A percentile compares a stretch with the other conserved stretches of the same genome.
phyloP scores from a whole-genome alignment of 2,329 filamentous ascomycete species.

The Gaeumannomyces tritici region DNA sequence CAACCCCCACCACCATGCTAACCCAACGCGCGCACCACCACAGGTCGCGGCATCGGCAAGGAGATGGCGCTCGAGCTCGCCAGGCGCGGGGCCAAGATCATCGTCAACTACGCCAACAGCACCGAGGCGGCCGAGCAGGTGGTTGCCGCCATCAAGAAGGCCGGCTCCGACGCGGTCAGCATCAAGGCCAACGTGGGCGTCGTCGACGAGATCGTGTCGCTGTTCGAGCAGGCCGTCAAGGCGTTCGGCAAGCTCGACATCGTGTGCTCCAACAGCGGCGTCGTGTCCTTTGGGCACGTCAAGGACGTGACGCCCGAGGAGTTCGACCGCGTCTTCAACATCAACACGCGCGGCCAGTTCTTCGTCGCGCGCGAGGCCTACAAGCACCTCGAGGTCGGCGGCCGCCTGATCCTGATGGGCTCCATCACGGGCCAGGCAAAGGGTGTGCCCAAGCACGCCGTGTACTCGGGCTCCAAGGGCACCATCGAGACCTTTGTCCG shows the following conservation, averaged over 20 bases:
- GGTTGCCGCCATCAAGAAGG: constrained; percentile 11
- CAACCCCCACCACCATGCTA: too few relatives aligned
- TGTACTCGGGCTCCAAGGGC: constrained; percentile 25
- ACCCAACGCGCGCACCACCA: too few relatives aligned
- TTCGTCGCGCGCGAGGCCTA: constrained; percentile 55
- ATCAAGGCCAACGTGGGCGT: constrained; percentile 23
- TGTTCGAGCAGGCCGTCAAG: constrained; percentile 39
- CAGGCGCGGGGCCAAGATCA: constrained; percentile 22
- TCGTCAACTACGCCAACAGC: constrained; percentile 19
- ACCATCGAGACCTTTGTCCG: constrained; percentile 24
- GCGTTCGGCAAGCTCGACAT: constrained; percentile 53
- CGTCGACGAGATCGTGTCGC: constrained; percentile 17
- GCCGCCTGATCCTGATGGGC: constrained; percentile 54
- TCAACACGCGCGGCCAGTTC: constrained; percentile 52
- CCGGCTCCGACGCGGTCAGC: constrained; percentile 14
- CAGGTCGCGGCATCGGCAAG: constrained; percentile 49
- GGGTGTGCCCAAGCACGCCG: constrained; percentile 20
- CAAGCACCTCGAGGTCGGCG: constrained; percentile 50
- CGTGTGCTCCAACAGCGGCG: constrained; percentile 48
- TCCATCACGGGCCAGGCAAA: constrained; percentile 41
- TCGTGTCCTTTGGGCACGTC: constrained; percentile 49
- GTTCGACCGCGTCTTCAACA: constrained; percentile 51
- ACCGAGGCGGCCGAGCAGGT: constrained; percentile 11
- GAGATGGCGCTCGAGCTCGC: constrained; percentile 41
- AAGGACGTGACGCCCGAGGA: constrained; percentile 48